Evolutionary conservation across 2,329 filamentous ascomycete species (phyloP).

Genomic region (Ophiostoma australiae): DNA sequence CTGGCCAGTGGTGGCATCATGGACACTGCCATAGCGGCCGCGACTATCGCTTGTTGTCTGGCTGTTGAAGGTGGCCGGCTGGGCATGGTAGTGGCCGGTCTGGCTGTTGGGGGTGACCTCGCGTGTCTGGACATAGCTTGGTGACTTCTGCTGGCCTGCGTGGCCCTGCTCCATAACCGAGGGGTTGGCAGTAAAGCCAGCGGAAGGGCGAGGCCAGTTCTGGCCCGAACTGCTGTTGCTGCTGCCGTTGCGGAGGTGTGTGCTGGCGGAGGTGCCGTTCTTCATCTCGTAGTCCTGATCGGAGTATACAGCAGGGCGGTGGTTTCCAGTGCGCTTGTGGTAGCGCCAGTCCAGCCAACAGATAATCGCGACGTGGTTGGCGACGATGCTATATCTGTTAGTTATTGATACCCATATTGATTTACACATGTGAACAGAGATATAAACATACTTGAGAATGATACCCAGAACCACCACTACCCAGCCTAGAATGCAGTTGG

Average conservation of each 20-base stretch:
- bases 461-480: not conserved
- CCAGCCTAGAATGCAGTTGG: not conserved
- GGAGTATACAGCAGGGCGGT: not conserved
- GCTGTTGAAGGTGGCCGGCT: not conserved
- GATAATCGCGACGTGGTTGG: not conserved
- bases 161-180: not conserved
- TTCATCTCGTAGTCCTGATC: not conserved
- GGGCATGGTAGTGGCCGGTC: not conserved
- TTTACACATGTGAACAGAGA: not conserved
- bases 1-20: not conserved
- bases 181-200: not conserved
- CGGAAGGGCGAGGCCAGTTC: not conserved
- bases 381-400: not conserved
- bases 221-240: not conserved
- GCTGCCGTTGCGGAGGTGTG: not conserved
- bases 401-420: not conserved
- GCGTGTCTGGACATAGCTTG: not conserved
- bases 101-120: not conserved
- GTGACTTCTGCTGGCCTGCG: not conserved
- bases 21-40: not conserved
- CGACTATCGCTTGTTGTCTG: not conserved
- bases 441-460: not conserved
- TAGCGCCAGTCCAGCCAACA: not conserved
- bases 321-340: not conserved
- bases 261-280: not conserved